Conservation (phyloP, 2,329 filamentous ascomycete species). For the Fusarium nodosum region DNA sequence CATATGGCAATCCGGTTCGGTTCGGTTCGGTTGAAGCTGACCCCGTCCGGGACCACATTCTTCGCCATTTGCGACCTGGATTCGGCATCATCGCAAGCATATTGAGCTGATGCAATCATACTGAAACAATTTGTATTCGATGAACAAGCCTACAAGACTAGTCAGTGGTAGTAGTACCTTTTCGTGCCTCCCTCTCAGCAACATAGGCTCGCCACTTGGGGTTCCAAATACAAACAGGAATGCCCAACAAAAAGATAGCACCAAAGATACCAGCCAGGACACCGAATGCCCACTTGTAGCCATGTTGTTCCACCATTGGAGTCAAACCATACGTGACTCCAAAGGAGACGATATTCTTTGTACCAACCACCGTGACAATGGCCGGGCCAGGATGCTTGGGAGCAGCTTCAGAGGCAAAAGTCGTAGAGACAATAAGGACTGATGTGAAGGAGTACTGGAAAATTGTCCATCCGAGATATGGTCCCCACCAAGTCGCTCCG, state of each 20-base stretch:
- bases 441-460: constrained; percentile 25
- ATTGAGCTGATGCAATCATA: not conserved
- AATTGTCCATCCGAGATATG: constrained; percentile 23
- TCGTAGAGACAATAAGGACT: constrained; percentile 16
- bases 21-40: constrained; percentile 2
- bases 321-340: constrained; percentile 17
- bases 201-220: constrained; percentile 31
- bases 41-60: not conserved
- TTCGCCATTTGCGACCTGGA: not conserved
- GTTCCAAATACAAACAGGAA: constrained; percentile 36
- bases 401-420: constrained; percentile 22
- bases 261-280: constrained; percentile 23
- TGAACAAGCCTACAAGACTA: not conserved
- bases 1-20: not conserved
- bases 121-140: not conserved
- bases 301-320: constrained; percentile 18
- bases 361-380: constrained; percentile 20
- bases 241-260: constrained; percentile 33
- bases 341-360: constrained; percentile 24
- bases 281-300: constrained; percentile 15
- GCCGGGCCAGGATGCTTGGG: constrained; percentile 24
- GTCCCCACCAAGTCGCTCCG: constrained; percentile 19
- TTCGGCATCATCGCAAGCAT: not conserved
- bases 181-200: constrained; percentile 20
- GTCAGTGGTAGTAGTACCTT: constrained; percentile 4